Conservation (phyloP, 306 rosid genomes). For the Cicer cuneatum region DNA sequence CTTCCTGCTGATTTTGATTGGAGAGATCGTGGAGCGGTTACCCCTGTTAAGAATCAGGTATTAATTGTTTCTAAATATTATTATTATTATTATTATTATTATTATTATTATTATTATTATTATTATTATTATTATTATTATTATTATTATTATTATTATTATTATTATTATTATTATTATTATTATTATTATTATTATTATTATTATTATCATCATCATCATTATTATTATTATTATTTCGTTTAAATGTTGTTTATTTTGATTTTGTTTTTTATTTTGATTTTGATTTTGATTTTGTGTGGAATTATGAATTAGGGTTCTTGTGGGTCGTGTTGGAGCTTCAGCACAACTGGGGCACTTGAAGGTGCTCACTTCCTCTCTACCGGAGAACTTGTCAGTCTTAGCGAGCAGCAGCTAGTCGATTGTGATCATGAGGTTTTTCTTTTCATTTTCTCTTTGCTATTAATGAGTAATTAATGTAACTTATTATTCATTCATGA, state of each 20-base stretch:
- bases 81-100: background rate
- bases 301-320: conserved; percentile 64
- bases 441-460: background rate
- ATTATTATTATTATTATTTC: background rate
- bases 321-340: conserved; percentile 99
- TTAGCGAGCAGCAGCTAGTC: conserved; percentile 96
- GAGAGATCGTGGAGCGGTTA: conserved; percentile 88
- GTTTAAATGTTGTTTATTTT: background rate
- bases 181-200: too few species aligned
- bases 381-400: conserved; percentile 84
- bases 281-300: conserved; percentile 10
- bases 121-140: too few species aligned
- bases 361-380: conserved; percentile 95
- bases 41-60: conserved; percentile 87
- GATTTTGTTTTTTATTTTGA: background rate
- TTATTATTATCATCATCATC: background rate
- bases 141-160: background rate
- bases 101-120: too few species aligned
- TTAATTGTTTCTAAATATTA: background rate
- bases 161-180: background rate
- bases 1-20: conserved; percentile 91
- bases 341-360: conserved; percentile 90
- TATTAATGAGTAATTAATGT: background rate
- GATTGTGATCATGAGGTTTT: conserved; percentile 97
- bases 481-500: background rate